phyloP scores from a whole-genome alignment of 139 green algal genomes.

The Micractinium sp. region DNA sequence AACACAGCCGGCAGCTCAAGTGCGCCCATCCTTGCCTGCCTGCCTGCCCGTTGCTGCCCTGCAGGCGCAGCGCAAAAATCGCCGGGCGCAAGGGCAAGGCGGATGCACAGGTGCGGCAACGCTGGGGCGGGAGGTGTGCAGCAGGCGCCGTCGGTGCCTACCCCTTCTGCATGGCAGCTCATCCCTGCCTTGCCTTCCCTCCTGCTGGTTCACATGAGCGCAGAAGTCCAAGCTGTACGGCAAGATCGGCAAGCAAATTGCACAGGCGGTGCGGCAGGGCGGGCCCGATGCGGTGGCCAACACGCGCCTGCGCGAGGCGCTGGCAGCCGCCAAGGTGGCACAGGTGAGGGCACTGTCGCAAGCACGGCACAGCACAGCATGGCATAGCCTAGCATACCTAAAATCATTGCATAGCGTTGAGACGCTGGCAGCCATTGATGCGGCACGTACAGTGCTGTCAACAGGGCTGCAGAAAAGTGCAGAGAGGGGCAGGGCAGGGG shows the following conservation, averaged over 20 bases:
- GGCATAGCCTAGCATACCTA: slow-evolving; percentile 14
- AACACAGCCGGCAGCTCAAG: too few species aligned
- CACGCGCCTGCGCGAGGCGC: slow-evolving; percentile 63
- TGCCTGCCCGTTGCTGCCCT: not conserved
- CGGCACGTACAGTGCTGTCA: too few species aligned
- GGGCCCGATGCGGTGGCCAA: slow-evolving; percentile 80
- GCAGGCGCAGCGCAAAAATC: slow-evolving; percentile 70
- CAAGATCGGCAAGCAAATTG: slow-evolving; percentile 90
- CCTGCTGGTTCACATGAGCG: too few species aligned
- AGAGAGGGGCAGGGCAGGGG: too few species aligned
- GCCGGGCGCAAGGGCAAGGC: slow-evolving; percentile 71
- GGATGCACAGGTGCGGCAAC: slow-evolving; percentile 1
- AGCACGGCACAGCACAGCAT: slow-evolving; percentile 28
- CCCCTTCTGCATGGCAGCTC: too few species aligned
- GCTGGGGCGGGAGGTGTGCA: too few species aligned
- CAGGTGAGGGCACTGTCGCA: slow-evolving; percentile 47
- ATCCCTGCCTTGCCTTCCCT: too few species aligned
- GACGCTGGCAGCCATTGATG: too few species aligned
- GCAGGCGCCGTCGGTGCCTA: not conserved
- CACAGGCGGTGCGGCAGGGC: slow-evolving; percentile 78
- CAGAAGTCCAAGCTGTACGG: slow-evolving; percentile 88
- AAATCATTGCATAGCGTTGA: too few species aligned
- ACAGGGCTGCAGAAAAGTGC: too few species aligned
- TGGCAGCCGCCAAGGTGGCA: slow-evolving; percentile 74
- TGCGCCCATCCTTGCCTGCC: too few species aligned